Conservation (phyloP, 2,329 filamentous ascomycete species). For the Coleophoma cylindrospora region DNA sequence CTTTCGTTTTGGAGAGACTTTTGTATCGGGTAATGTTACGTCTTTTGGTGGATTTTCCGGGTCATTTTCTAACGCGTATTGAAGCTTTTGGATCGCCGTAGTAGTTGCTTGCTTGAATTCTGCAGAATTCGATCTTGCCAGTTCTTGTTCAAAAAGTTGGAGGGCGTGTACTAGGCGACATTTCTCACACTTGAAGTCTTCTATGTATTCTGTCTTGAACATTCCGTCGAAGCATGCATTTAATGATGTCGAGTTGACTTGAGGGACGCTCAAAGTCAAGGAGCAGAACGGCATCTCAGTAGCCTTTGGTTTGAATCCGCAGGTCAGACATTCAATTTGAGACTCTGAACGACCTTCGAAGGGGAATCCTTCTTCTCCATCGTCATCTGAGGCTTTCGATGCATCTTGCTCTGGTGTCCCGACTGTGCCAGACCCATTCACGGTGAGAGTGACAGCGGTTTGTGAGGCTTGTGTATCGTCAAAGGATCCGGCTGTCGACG, state of each 20-base stretch:
- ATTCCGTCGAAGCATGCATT: conserved; percentile 89
- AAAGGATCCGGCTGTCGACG: neutral
- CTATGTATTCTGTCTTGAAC: conserved; percentile 92
- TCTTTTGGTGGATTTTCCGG: conserved; percentile 73
- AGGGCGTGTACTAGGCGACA: conserved; percentile 83
- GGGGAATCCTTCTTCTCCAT: conserved; percentile 71
- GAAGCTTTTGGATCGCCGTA: conserved; percentile 59
- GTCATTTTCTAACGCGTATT: conserved; percentile 68
- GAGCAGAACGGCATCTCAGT: conserved; percentile 84
- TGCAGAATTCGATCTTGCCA: conserved; percentile 48
- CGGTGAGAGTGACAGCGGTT: neutral
- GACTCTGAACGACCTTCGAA: conserved; percentile 90
- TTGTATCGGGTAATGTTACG: conserved; percentile 69
- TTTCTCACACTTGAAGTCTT: conserved; percentile 93
- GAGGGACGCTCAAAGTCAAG: conserved; percentile 85
- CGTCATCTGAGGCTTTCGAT: conserved; percentile 1
- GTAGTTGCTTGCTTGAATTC: conserved; percentile 45
- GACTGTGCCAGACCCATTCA: neutral
- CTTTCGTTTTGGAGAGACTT: conserved; percentile 70
- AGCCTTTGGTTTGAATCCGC: conserved; percentile 82
- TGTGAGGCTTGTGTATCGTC: neutral
- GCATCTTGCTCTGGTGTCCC: neutral
- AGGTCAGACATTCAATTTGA: conserved; percentile 90
- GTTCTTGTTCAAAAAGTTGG: conserved; percentile 52
- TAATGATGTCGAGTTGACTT: conserved; percentile 73